phyloP scores from a whole-genome alignment of 2,329 filamentous ascomycete genomes.

The Fusarium xylarioides region DNA sequence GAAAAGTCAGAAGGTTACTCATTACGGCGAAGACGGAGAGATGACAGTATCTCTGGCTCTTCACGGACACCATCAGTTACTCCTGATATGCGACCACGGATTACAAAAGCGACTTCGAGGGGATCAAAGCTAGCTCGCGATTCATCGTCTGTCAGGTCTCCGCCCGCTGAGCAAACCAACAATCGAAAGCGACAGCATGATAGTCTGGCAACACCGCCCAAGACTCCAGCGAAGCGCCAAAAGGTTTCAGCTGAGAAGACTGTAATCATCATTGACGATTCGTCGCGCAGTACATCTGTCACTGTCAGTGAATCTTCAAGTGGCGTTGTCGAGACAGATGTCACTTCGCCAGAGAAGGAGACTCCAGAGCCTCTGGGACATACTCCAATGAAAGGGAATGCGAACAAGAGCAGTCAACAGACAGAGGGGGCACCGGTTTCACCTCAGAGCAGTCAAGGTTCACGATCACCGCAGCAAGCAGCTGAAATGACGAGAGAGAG shows the following conservation, averaged over 20 bases:
- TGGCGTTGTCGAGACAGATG: conserved; percentile 52
- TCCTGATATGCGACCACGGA: conserved; percentile 63
- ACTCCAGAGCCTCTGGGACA: conserved; percentile 51
- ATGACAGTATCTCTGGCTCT: conserved; percentile 58
- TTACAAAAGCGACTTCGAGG: conserved; percentile 53
- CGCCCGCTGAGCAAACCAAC: conserved; percentile 39
- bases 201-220: conserved; percentile 61
- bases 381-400: conserved; percentile 35
- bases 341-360: conserved; percentile 61
- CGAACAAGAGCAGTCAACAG: conserved; percentile 12
- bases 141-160: conserved; percentile 45
- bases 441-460: conserved; percentile 44
- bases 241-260: conserved; percentile 48
- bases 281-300: conserved; percentile 52
- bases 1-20: conserved; percentile 60
- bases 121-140: conserved; percentile 47
- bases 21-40: conserved; percentile 63
- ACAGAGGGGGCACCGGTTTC: conserved; percentile 41
- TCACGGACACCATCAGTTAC: conserved; percentile 68
- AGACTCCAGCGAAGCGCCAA: conserved; percentile 63
- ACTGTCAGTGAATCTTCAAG: conserved; percentile 42
- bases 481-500: background rate
- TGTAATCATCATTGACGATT: conserved; percentile 39
- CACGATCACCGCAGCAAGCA: conserved; percentile 38
- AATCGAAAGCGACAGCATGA: conserved; percentile 54